Evolutionary conservation across 2,329 filamentous ascomycete genomes (phyloP).

Genomic region (Exophiala sp.): DNA sequence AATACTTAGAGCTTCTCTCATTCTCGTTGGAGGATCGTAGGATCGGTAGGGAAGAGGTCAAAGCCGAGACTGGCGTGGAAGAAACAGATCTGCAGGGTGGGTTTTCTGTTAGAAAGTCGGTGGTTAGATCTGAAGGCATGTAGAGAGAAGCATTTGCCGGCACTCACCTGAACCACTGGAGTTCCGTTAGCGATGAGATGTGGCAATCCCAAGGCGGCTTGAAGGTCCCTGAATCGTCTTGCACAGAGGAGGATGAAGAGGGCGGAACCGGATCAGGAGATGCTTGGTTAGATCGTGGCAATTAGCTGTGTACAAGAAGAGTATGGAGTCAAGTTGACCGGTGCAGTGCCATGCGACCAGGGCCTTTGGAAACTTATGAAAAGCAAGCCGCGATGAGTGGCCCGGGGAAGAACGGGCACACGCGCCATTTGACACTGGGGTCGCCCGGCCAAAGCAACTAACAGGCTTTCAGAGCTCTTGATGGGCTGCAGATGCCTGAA

Average conservation of each 20-base stretch:
- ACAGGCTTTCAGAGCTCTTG: neutral
- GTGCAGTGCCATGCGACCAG: neutral
- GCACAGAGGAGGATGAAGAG: neutral
- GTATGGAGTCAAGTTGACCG: neutral
- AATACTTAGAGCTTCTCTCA: neutral
- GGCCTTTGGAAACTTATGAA: neutral
- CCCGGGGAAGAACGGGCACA: conserved; percentile 4
- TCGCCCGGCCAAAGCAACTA: neutral
- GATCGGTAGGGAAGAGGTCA: neutral
- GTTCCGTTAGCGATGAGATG: neutral
- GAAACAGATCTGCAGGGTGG: neutral
- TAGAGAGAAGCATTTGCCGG: neutral
- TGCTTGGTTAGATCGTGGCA: neutral
- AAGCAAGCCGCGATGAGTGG: conserved; percentile 7
- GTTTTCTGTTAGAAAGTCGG: neutral
- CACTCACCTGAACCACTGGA: neutral
- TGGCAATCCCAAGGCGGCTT: neutral
- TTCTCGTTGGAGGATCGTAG: neutral
- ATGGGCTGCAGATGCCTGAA: neutral
- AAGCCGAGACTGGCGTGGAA: neutral
- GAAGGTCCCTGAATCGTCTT: neutral
- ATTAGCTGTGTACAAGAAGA: neutral
- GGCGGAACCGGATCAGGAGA: neutral
- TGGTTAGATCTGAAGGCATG: neutral
- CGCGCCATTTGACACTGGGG: conserved; percentile 1